Percentiles rank a stretch among this genome's conserved stretches.
Evolutionary conservation across 2,329 filamentous ascomycete species (phyloP).

Genomic region (Arthroderma sp.): DNA sequence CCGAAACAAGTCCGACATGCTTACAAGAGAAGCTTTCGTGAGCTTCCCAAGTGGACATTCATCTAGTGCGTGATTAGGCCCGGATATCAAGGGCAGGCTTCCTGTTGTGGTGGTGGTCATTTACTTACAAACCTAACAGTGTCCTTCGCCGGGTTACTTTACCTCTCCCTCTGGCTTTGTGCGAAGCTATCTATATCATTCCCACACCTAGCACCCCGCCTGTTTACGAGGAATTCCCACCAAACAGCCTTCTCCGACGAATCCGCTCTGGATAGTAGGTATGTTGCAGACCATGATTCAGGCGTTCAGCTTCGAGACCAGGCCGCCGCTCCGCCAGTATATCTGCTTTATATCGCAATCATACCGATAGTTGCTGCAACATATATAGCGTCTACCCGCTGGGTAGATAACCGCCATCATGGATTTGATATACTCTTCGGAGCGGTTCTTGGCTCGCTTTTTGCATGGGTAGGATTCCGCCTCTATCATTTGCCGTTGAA

Average conservation of each 20-base stretch:
- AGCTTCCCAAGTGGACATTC: conserved; percentile 71
- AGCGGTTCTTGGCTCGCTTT: conserved; percentile 60
- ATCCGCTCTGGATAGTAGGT: neutral
- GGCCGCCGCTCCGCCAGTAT: conserved; percentile 70
- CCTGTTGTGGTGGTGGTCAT: too few species aligned
- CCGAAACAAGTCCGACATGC: conserved; percentile 43
- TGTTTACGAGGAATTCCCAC: conserved; percentile 14
- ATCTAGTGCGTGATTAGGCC: conserved; percentile 38
- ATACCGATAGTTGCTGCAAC: conserved; percentile 61
- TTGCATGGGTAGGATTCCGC: conserved; percentile 62
- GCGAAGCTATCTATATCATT: conserved; percentile 38
- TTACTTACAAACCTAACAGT: conserved; percentile 26
- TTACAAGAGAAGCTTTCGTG: conserved; percentile 66
- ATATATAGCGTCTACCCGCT: conserved; percentile 75
- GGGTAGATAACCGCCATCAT: conserved; percentile 78
- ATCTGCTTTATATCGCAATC: conserved; percentile 57
- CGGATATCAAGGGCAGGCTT: too few species aligned
- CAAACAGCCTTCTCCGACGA: conserved; percentile 3
- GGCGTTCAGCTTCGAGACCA: conserved; percentile 47
- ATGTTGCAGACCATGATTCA: neutral
- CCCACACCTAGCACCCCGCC: conserved; percentile 26
- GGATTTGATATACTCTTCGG: conserved; percentile 87
- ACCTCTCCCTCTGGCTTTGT: conserved; percentile 75
- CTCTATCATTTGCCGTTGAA: conserved; percentile 74
- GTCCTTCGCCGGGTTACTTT: conserved; percentile 66